Evolutionary conservation across 306 rosid species (phyloP).

Genomic region (Cucurbita ficifolia): DNA sequence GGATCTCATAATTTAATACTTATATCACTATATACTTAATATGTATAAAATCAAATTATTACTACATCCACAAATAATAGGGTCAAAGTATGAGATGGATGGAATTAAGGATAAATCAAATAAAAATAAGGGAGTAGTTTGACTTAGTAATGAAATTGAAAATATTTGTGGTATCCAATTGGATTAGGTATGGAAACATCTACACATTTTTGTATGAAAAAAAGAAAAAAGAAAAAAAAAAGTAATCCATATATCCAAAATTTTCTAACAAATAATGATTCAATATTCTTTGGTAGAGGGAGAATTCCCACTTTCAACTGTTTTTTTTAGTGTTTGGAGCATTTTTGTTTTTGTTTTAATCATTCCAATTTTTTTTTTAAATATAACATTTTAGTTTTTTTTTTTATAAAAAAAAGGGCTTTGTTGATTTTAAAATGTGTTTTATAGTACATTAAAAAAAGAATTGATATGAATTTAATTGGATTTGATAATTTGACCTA

Average conservation of each 20-base stretch:
- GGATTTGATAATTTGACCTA: too few species aligned
- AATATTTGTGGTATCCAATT: neutral
- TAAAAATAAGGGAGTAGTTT: neutral
- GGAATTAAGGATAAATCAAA: too few species aligned
- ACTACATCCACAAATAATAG: too few species aligned
- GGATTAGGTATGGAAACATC: neutral
- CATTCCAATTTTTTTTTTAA: too few species aligned
- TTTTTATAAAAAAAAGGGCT: too few species aligned
- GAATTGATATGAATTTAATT: too few species aligned
- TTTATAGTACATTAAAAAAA: too few species aligned
- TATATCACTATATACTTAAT: too few species aligned
- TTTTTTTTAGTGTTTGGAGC: neutral
- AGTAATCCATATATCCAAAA: neutral
- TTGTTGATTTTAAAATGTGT: too few species aligned
- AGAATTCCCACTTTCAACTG: neutral
- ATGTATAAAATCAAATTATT: neutral
- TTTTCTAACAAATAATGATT: neutral
- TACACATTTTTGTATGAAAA: neutral
- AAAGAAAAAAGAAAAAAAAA: neutral
- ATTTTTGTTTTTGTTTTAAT: neutral
- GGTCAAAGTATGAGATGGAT: too few species aligned
- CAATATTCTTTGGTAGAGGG: neutral
- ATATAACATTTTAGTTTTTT: too few species aligned
- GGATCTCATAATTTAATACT: neutral
- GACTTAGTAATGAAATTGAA: neutral